These are phyloP conservation scores for Amanita subjunquillea DNA, from an alignment of 768 basidiomycete genomes.

Conservation along the genomic window DNA sequence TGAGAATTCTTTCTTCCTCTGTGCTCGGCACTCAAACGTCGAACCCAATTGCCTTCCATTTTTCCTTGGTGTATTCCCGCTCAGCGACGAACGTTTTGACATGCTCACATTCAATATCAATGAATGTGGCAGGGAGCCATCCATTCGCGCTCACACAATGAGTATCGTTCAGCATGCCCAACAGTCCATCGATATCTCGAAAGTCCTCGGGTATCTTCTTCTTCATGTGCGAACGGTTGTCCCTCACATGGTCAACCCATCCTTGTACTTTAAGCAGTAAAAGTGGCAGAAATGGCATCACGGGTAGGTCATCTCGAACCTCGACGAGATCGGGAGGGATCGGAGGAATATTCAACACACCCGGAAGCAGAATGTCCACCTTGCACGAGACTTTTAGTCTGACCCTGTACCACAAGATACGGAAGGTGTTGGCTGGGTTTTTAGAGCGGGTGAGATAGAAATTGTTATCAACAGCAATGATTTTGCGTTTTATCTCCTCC, in stretches of 20 bases:
- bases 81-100: neutral
- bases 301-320: slow-evolving; percentile 2
- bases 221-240: neutral
- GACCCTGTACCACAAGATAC: neutral
- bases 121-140: neutral
- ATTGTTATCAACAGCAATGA: neutral
- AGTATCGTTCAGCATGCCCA: slow-evolving; percentile 4
- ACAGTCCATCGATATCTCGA: slow-evolving; percentile 9
- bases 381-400: slow-evolving; percentile 6
- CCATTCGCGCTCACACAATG: neutral
- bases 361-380: slow-evolving; percentile 12
- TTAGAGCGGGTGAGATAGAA: slow-evolving; percentile 5
- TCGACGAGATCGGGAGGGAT: slow-evolving; percentile 2
- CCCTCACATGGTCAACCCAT: slow-evolving; percentile 9
- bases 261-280: slow-evolving; percentile 11
- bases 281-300: slow-evolving; percentile 8
- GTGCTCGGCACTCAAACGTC: neutral
- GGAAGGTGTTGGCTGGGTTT: neutral
- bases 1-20: too few species aligned
- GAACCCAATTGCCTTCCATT: slow-evolving; percentile 4
- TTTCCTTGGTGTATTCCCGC: neutral
- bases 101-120: neutral
- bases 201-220: slow-evolving; percentile 9
- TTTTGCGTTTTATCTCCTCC: slow-evolving; percentile 2
- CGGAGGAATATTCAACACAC: slow-evolving; percentile 8